Evolutionary conservation across 352 stramenopile genomes (phyloP), one percentile per base, ranked within the genome.

Genomic region (Pythium monospermum): DNA sequence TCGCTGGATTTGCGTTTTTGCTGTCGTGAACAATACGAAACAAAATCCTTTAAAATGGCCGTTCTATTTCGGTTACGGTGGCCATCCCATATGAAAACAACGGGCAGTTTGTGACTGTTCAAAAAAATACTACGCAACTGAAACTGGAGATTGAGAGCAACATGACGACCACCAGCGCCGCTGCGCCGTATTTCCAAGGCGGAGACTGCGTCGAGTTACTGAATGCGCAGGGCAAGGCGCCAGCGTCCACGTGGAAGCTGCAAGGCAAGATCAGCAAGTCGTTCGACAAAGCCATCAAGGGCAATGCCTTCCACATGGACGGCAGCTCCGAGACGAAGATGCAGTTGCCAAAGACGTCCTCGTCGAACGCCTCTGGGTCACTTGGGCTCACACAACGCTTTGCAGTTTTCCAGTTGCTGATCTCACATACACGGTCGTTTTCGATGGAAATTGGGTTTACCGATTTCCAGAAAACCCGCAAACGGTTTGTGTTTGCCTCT

Each of bases 201-300:
- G 79, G 83, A 3, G 77, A 88, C 53, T 86, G 71, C 51, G 74
- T 94, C 13, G 85, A 95, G 64, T 60, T 94, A 11, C 65, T 95
- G 53, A 86, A 68, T 46, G 77, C 81, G 21, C 78, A 92, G 45
- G 83, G 83, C 27, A 91, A 87, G 36, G 52, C 81, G 3, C 82
- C 85, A 3, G 72, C 77, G 0, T 64, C 74, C 1, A 62, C 65
- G 8, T 91, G 83, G 79, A 87, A 85, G 40, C 50, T 91, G 10
- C 66, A 83, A 31, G 83, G 83, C 1, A 91, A 92, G 58, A 83
- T 93, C 46, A 53, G 69, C 26, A 88, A 87, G 48, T 70, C 68
- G 6, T 95, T 91, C 30, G 83, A 94, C 43, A 94, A 93, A 46
- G 31, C 55, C 0, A 86, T 91, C 46, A 89, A 81, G 42, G 76